Percentiles rank a stretch among this genome's conserved stretches.
Evolutionary conservation across 2,329 filamentous ascomycete species (phyloP).

Genomic region (Thielaviopsis musarum): DNA sequence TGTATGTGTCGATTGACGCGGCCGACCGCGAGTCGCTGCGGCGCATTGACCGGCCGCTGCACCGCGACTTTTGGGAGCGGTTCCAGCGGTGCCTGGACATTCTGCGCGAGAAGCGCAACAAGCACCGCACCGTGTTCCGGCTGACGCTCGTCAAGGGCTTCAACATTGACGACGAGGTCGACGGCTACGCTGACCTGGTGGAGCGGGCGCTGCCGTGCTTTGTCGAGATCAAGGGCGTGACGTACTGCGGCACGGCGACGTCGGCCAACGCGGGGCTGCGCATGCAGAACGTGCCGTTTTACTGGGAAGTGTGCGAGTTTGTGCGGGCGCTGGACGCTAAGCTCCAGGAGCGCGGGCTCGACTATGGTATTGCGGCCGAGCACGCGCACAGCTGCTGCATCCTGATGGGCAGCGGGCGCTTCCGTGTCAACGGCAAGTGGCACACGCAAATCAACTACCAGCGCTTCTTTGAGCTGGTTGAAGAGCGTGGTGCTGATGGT

Average conservation of each 20-base stretch:
- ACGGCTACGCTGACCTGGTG: slow-evolving; percentile 79
- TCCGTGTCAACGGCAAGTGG: slow-evolving; percentile 64
- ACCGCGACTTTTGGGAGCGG: slow-evolving; percentile 94
- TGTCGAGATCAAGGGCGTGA: slow-evolving; percentile 91
- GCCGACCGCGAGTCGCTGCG: slow-evolving; percentile 76
- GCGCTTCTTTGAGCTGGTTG: slow-evolving; percentile 69
- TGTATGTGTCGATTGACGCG: slow-evolving; percentile 93
- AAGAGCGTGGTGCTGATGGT: slow-evolving; percentile 45
- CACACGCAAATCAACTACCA: slow-evolving; percentile 85
- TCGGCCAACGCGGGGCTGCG: slow-evolving; percentile 70
- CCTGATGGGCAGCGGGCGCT: slow-evolving; percentile 66
- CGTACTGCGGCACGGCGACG: slow-evolving; percentile 83
- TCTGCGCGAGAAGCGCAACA: slow-evolving; percentile 62
- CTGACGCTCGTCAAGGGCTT: slow-evolving; percentile 95
- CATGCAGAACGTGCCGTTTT: slow-evolving; percentile 97
- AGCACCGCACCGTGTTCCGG: slow-evolving; percentile 85
- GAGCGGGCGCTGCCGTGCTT: slow-evolving; percentile 78
- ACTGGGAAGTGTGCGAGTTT: slow-evolving; percentile 75
- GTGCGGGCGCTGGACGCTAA: slow-evolving; percentile 57
- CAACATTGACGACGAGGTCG: slow-evolving; percentile 86
- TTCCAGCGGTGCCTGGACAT: slow-evolving; percentile 87
- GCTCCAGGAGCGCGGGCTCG: slow-evolving; percentile 51
- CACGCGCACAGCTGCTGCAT: slow-evolving; percentile 92
- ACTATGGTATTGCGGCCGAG: slow-evolving; percentile 85
- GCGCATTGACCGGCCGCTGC: slow-evolving; percentile 78